These are phyloP conservation scores for Noccaea caerulescens DNA, from an alignment of 345 rosid species.

Conservation along the genomic window DNA sequence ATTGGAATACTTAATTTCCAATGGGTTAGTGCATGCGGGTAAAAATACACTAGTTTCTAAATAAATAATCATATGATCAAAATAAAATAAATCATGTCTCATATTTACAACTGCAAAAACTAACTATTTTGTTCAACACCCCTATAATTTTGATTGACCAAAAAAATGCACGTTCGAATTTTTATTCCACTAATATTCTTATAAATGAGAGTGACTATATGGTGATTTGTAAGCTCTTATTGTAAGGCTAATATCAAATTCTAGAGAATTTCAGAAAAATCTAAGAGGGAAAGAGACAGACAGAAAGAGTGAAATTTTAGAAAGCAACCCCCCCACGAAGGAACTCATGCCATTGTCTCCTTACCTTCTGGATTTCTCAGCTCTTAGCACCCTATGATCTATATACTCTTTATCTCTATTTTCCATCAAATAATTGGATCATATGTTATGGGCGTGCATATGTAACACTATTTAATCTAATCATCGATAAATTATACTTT, in stretches of 20 bases:
- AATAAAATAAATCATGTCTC: no score
- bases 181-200: no score
- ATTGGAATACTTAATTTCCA: background rate
- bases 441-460: slow-evolving; percentile 14
- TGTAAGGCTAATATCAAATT: slow-evolving; percentile 25
- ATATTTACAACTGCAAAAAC: no score
- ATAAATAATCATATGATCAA: no score
- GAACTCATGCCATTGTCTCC: slow-evolving; percentile 42
- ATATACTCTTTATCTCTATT: background rate
- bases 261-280: slow-evolving; percentile 24
- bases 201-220: no score
- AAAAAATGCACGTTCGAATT: no score
- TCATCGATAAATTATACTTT: background rate
- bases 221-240: no score
- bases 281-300: slow-evolving; percentile 35
- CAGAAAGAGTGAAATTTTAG: slow-evolving; percentile 16
- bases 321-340: slow-evolving; percentile 28
- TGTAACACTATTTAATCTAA: slow-evolving; percentile 15
- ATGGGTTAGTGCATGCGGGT: background rate
- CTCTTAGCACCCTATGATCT: background rate
- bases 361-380: slow-evolving; percentile 2
- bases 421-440: slow-evolving; percentile 31
- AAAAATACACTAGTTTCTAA: background rate
- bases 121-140: no score
- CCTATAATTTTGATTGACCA: no score